Percentiles rank a stretch among this genome's conserved stretches.
These are phyloP conservation scores for Anethum foeniculum DNA, from an alignment of 140 eudicot species.

Conservation along the genomic window DNA sequence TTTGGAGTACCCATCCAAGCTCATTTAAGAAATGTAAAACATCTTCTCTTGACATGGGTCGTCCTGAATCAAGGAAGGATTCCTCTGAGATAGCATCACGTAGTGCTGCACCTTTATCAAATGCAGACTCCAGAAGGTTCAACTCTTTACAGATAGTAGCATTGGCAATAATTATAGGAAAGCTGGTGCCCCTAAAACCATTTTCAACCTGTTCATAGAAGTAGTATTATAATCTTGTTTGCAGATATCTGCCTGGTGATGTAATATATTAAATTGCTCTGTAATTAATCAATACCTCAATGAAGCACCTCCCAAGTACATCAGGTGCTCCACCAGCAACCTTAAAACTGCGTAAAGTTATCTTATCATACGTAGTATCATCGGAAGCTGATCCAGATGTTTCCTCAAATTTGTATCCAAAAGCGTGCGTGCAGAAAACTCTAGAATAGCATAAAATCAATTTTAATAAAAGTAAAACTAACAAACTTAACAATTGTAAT, in stretches of 20 bases:
- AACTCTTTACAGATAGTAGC: conserved; percentile 65
- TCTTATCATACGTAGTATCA: conserved; percentile 41
- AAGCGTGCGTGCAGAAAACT: conserved; percentile 64
- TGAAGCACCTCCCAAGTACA: conserved; percentile 76
- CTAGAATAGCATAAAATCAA: conserved; percentile 23
- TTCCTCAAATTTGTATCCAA: conserved; percentile 39
- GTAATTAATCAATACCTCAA: conserved; percentile 49
- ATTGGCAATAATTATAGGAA: conserved; percentile 83
- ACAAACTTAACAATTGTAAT: background rate
- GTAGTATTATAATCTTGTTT: background rate
- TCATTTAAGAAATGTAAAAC: conserved; percentile 70
- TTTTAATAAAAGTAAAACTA: too few relatives aligned
- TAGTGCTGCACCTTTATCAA: conserved; percentile 24
- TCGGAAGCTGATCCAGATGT: conserved; percentile 27
- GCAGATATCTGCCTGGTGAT: background rate
- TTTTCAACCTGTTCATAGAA: conserved; percentile 59
- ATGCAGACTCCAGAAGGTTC: conserved; percentile 57
- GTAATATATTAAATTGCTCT: background rate
- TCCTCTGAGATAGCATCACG: conserved; percentile 12
- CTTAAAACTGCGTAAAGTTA: conserved; percentile 45
- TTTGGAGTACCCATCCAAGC: conserved; percentile 88
- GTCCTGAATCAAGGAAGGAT: conserved; percentile 15
- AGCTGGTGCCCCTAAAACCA: conserved; percentile 61
- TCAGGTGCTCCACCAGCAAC: conserved; percentile 30
- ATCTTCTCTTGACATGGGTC: conserved; percentile 35